Evolutionary conservation across 2,329 filamentous ascomycete species (phyloP).

Genomic region (Calonectria pseudoturangicola): DNA sequence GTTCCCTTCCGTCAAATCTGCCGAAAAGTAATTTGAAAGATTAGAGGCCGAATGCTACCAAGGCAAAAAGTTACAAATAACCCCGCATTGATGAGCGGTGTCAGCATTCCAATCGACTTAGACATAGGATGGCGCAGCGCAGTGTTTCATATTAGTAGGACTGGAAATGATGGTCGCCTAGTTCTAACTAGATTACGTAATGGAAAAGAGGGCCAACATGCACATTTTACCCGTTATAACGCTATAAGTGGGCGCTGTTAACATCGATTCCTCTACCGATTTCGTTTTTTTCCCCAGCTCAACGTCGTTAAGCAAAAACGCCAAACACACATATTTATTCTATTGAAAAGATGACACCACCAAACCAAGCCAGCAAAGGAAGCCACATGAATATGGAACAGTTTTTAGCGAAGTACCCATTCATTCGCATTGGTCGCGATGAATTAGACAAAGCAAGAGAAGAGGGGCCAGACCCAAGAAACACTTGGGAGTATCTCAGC

Average conservation of each 20-base stretch:
- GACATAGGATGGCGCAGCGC: too few relatives aligned
- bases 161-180: too few relatives aligned
- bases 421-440: neutral
- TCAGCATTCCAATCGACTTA: too few relatives aligned
- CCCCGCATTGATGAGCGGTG: too few relatives aligned
- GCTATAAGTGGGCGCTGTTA: neutral
- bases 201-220: too few relatives aligned
- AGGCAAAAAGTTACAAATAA: neutral
- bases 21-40: too few relatives aligned
- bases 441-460: neutral
- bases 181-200: too few relatives aligned
- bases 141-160: too few relatives aligned
- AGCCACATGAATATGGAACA: neutral
- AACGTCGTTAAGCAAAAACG: neutral
- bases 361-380: neutral
- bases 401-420: neutral
- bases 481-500: conserved; percentile 8
- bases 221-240: neutral
- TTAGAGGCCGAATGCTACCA: too few relatives aligned
- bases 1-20: too few relatives aligned
- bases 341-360: neutral
- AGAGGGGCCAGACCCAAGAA: neutral
- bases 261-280: neutral
- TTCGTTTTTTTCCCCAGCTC: too few relatives aligned
- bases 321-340: neutral